Evolutionary conservation across 1,139 yeast species (phyloP).

Genomic region (Blastobotrys elegans): DNA sequence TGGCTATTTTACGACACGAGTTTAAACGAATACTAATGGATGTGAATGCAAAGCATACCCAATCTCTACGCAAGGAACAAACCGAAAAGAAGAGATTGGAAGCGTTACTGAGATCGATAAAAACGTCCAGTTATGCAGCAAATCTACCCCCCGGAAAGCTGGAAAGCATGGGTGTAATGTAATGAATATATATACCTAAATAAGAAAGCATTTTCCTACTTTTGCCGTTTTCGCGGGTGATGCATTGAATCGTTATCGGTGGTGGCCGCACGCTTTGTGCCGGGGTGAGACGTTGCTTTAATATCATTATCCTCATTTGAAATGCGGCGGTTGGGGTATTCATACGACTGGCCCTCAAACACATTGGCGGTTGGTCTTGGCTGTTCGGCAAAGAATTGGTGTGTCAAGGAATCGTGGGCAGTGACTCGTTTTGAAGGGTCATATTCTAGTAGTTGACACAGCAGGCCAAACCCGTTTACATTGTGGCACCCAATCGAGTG

Average conservation of each 20-base stretch:
- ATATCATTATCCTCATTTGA: slow-evolving; percentile 38
- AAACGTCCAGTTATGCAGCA: slow-evolving; percentile 23
- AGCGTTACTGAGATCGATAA: slow-evolving; percentile 34
- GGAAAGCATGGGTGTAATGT: slow-evolving; percentile 17
- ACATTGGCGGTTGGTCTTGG: slow-evolving; percentile 62
- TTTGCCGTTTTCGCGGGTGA: slow-evolving; percentile 23
- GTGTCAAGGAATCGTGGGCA: slow-evolving; percentile 69
- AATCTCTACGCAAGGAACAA: slow-evolving; percentile 54
- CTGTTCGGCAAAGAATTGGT: slow-evolving; percentile 62
- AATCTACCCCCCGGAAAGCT: slow-evolving; percentile 21
- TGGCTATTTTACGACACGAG: slow-evolving; percentile 53
- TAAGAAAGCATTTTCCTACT: background rate
- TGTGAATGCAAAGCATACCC: slow-evolving; percentile 56
- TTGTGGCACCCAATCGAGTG: slow-evolving; percentile 72
- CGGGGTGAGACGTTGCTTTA: slow-evolving; percentile 27
- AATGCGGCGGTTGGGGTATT: slow-evolving; percentile 39
- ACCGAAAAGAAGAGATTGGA: slow-evolving; percentile 49
- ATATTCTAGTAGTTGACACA: slow-evolving; percentile 63
- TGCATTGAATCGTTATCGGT: slow-evolving; percentile 11
- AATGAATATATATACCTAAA: background rate
- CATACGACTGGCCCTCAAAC: slow-evolving; percentile 34
- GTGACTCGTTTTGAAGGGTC: slow-evolving; percentile 80
- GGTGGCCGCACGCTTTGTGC: slow-evolving; percentile 20
- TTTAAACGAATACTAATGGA: slow-evolving; percentile 63
- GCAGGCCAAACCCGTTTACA: slow-evolving; percentile 54